phyloP scores from a whole-genome alignment of 2,329 filamentous ascomycete species.

The Cercospora zeae-maydis region DNA sequence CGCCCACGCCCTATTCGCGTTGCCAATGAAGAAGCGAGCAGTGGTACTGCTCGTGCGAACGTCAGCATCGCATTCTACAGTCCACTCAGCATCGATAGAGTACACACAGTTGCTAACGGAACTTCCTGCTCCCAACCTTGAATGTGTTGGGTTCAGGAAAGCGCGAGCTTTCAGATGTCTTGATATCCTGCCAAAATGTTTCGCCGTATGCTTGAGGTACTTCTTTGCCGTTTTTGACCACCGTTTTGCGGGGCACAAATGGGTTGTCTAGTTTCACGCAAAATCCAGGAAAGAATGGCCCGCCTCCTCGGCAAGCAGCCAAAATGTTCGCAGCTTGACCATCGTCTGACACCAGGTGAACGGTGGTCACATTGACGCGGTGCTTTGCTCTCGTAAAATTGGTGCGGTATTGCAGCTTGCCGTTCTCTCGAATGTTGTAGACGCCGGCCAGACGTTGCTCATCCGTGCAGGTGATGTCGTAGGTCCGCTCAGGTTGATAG shows the following conservation, averaged over 20 bases:
- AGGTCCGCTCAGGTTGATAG: not conserved
- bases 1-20: not conserved
- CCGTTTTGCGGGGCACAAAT: not conserved
- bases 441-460: not conserved
- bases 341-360: conserved; percentile 1
- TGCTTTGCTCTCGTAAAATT: not conserved
- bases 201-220: not conserved
- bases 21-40: conserved; percentile 1
- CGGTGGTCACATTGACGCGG: not conserved
- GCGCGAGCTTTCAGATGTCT: not conserved
- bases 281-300: not conserved
- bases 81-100: not conserved
- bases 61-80: not conserved
- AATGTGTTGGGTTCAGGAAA: not conserved
- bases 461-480: conserved; percentile 2
- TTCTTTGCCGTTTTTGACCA: not conserved
- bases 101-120: not conserved
- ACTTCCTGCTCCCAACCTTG: not conserved
- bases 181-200: not conserved
- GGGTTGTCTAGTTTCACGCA: not conserved
- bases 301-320: conserved; percentile 1
- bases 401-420: not conserved
- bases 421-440: conserved; percentile 3
- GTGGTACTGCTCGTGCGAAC: not conserved
- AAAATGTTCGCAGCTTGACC: not conserved